Base-by-base conservation (phyloP, 805 yeast genomes). In the Millerozyma miso region DNA sequence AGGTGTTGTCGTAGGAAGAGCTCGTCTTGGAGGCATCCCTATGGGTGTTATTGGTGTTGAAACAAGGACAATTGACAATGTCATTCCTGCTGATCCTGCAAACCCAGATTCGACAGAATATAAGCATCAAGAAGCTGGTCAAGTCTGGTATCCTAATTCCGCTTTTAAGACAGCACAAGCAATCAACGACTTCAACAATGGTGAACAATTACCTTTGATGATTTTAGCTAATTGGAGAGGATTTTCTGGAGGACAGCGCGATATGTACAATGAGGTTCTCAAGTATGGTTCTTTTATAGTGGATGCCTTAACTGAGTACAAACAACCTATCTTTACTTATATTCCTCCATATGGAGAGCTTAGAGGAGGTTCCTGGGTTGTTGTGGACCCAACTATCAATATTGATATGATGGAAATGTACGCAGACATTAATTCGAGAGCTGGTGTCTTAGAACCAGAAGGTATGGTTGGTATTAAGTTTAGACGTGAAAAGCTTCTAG, bases 361-460 rank as follows among this genome's bases (percentile, higher is more conserved):
- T 54, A 86, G 99, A 79, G 99, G 99, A 75, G 99, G 99, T 65
- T 91, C 99, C 19, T 93, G 99, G 99, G 99, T 95, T 43, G 99
- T 93, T 54, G 97, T 93, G 62, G 99, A 93, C 69, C 97, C 99
- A 51, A 88, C 97, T 39, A 93, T 93, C 72, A 93, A 95, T 67
- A 68, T 85, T 37, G 97, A 90, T 49, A 88, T 88, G 87, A 95
- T 93, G 97, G 99, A 93, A 73, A 91, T 93, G 97, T 93, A 91
- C 58, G 98, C 98, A 17, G 99, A 95, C 66, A 84, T 80, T 39
- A 93, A 93, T 42, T 78, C 98, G 8, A 81, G 99, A 65, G 99
- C 89, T 33, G 98, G 99, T 81, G 97, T 93, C 46, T 76, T 95
- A 62, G 99, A 93, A 71, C 98, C 99, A 40, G 97, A 91, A 62